These are phyloP conservation scores for Plectranthus barbatus DNA, from an alignment of 257 asterid genomes.

Conservation along the genomic window DNA sequence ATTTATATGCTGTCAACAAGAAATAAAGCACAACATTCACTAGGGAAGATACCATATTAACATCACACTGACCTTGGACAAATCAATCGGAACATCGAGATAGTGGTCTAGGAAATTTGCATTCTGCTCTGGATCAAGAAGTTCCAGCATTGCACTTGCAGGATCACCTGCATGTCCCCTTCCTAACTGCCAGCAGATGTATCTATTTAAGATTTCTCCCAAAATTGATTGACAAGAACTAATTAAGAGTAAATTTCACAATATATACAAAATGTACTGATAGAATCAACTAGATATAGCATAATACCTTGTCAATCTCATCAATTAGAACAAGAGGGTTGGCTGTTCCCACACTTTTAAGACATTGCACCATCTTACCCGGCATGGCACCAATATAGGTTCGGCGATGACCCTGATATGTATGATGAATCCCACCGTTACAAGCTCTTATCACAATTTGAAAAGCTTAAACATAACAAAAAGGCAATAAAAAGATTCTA, in stretches of 20 bases:
- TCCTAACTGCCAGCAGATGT: conserved; percentile 70
- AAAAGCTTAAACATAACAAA: not conserved
- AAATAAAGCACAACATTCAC: not conserved
- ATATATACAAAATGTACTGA: not conserved
- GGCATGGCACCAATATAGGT: conserved; percentile 99
- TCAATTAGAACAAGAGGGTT: conserved; percentile 98
- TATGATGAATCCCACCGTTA: conserved; percentile 17
- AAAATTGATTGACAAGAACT: conserved; percentile 2
- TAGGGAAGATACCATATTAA: not conserved
- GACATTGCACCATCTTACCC: conserved; percentile 98
- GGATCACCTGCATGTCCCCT: conserved; percentile 99
- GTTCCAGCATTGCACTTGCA: conserved; percentile 99
- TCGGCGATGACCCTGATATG: conserved; percentile 88
- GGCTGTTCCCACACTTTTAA: conserved; percentile 91
- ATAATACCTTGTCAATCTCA: conserved; percentile 89
- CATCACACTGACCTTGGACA: conserved; percentile 72
- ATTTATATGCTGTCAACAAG: not conserved
- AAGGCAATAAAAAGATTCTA: conserved; percentile 4
- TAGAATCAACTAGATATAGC: conserved; percentile 2
- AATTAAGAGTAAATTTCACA: not conserved
- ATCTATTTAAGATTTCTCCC: conserved; percentile 14
- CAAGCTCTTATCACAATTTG: not conserved
- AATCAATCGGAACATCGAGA: conserved; percentile 95
- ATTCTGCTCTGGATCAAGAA: conserved; percentile 98
- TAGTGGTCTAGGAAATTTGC: conserved; percentile 98